phyloP scores from a whole-genome alignment of 2,329 filamentous ascomycete genomes.

The Zopfia rhizophila region DNA sequence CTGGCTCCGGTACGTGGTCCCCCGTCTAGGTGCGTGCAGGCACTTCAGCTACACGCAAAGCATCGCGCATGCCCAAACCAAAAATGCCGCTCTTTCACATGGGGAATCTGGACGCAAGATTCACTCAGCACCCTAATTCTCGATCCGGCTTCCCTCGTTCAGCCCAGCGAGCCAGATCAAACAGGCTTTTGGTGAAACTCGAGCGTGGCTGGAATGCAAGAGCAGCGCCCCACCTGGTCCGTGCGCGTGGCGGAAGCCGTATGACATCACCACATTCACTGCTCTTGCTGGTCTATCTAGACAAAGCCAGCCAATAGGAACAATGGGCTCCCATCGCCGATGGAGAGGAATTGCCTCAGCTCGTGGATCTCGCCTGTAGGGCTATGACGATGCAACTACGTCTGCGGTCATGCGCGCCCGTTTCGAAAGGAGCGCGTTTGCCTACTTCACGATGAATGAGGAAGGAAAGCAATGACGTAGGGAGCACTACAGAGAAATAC shows the following conservation, averaged over 20 bases:
- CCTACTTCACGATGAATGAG: conserved; percentile 7
- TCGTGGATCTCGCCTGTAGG: no score
- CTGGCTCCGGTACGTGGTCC: no score
- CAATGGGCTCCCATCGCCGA: conserved; percentile 9
- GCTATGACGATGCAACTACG: conserved; percentile 9
- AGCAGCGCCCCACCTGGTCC: no score
- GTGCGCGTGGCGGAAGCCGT: no score
- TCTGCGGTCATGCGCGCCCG: conserved; percentile 13
- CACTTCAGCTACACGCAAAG: no score
- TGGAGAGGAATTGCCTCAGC: conserved; percentile 1
- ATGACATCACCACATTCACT: no score
- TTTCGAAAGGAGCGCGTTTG: conserved; percentile 4
- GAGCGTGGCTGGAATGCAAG: no score
- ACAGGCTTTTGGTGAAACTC: no score
- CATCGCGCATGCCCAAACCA: no score
- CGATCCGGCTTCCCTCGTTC: conserved; percentile 8
- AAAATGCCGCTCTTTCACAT: no score
- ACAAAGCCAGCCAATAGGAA: conserved; percentile 20
- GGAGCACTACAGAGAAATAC: conserved; percentile 15
- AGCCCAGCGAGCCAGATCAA: neutral
- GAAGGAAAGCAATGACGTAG: conserved; percentile 10
- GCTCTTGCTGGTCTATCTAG: no score
- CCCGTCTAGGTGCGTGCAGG: no score
- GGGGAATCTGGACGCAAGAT: conserved; percentile 6
- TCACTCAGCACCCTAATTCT: conserved; percentile 9